Base-by-base conservation (phyloP, 2,329 filamentous ascomycete species). In the Phoma sp. region DNA sequence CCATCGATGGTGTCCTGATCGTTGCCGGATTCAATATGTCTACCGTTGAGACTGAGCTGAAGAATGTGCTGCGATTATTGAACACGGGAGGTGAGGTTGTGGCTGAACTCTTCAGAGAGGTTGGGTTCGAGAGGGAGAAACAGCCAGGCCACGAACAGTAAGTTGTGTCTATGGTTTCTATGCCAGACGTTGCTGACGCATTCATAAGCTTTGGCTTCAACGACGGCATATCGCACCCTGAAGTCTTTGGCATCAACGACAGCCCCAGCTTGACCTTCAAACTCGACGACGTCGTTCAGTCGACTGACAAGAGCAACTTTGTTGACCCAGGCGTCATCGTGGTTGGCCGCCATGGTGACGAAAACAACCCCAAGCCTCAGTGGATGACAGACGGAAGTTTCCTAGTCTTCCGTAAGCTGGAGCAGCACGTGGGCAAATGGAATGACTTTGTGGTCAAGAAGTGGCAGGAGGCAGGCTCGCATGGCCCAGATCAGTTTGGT, bases 321-420 rank as follows among this genome's bases (percentile, higher is more conserved):
- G 46, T 55, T 4, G 41, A 55, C 15, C 52, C 52, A 15, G 52
- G 52, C 27, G 43, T 55, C 31, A 55, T 55, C 10, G 31, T 55
- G 6, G 46, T 55, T 5, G 46, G 46, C 24, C 49, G 52, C 22
- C 17, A 41, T 2, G 52, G 52, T 27, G 52, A 55, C 19, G 15
- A 25, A 8, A 33, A n/a, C 13, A 12, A 32, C 15, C 37, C 37
- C 9, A 55, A 55, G 32, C 52, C 52, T 21, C 40, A 46, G 37
- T 55, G 52, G 52, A 51, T 51, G 52, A 50, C 29, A 6, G 52
- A 55, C 31, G 52, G 52, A n/a, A 55, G 52, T 24, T 55, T 55
- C 46, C 19, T 55, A 7, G 52, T 55, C 4, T 55, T 55, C 41
- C 52, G 52, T 15, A 55, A 55, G 21, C 17, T 55, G 15, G 52